Evolutionary conservation across 2,329 filamentous ascomycete species (phyloP).

Genomic region (Canariomyces notabilis): DNA sequence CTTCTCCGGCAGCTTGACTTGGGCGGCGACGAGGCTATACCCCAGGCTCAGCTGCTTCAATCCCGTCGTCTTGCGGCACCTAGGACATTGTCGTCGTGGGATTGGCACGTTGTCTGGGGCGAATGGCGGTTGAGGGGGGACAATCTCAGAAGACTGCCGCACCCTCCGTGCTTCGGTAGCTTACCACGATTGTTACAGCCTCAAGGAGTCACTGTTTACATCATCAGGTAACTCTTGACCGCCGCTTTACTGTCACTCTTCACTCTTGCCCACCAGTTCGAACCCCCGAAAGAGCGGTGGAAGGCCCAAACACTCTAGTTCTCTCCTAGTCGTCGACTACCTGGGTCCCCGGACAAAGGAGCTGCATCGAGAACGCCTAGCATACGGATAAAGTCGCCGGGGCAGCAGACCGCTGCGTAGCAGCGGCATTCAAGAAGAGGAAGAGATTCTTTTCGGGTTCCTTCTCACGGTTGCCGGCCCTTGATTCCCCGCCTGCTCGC

Average conservation of each 20-base stretch:
- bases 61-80: conserved; percentile 14
- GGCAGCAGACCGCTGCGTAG: conserved; percentile 37
- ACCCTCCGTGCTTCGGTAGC: conserved; percentile 8
- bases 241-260: conserved; percentile 33
- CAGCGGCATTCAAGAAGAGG: conserved; percentile 30
- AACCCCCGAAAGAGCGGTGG: conserved; percentile 46
- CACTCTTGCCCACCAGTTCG: conserved; percentile 39
- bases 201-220: conserved; percentile 2
- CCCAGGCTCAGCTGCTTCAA: not conserved
- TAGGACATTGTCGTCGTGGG: conserved; percentile 2
- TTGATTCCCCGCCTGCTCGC: conserved; percentile 26
- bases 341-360: conserved; percentile 47
- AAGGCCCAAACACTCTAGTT: conserved; percentile 42
- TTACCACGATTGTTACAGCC: conserved; percentile 10
- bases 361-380: conserved; percentile 39
- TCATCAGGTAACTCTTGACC: conserved; percentile 14
- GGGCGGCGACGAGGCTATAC: not conserved
- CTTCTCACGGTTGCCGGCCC: conserved; percentile 33
- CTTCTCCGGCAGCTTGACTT: conserved; percentile 1
- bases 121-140: conserved; percentile 1
- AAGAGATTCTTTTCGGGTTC: conserved; percentile 34
- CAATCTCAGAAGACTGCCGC: conserved; percentile 8
- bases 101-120: conserved; percentile 8
- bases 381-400: conserved; percentile 28
- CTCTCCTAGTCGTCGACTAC: conserved; percentile 43